Base-by-base conservation (phyloP, 345 rosid species). In the Lumnitzera littorea region DNA sequence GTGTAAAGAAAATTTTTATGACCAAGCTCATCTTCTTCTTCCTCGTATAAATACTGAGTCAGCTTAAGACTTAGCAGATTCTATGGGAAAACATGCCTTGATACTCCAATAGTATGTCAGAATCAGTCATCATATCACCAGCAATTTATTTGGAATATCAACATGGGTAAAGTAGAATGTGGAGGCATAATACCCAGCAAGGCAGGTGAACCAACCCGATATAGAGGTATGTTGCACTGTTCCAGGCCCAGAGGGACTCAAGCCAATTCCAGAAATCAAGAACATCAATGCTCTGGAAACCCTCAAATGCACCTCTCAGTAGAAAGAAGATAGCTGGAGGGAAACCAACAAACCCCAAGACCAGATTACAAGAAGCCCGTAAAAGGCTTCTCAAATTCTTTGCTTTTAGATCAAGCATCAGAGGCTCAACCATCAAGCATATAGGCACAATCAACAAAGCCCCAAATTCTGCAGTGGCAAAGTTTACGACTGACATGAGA, bases 401-500 rank as follows among this genome's bases (percentile, higher is more conserved):
- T 31, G 77, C 67, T 66, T 69, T 76, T 53, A 83, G 24, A 54
- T 82, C 89, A 5, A 71, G 80, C 67, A 61, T 84, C 61, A 94
- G 52, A 31, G 97, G 99, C 17, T 64, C 83, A 58, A 74, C 87
- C 81, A 90, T 61, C 86, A 90, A 77, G 74, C 91, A 83, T 68
- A 72, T 68, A 13, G 97, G 99, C 50, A 90, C 96, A 36, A 94
- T 55, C 31, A 87, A 57, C 64, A 90, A 62, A 24, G 99, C 97
- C 53, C 99, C 97, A 15, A 94, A 74, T 76, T 90, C 89, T 29
- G 97, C 97, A 14, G 89, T 75, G 15, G 97, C 97, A 57, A 94
- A 94, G 72, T 94, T 94, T 61, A 94, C 84, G 62, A 94, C 73
- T 2, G 95, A 94, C 97, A 94, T 90, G 62, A 94, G 86, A 74